These are phyloP conservation scores for Sideroxylon spinosum DNA, from an alignment of 179 eudicot genomes.

Conservation along the genomic window DNA sequence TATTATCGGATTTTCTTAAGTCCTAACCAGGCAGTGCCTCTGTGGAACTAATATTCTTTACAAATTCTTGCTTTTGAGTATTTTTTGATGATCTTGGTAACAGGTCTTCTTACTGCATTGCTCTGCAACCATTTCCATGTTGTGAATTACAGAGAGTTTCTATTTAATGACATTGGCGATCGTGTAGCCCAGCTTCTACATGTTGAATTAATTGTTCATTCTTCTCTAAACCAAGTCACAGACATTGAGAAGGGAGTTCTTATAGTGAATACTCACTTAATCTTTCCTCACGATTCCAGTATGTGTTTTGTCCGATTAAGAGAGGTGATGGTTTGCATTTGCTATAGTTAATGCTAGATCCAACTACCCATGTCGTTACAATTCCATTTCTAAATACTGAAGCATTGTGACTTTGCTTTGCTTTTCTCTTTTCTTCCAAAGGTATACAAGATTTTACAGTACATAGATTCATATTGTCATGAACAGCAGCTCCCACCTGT, in stretches of 20 bases:
- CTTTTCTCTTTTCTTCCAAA: slow-evolving; percentile 17
- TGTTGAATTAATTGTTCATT: slow-evolving; percentile 38
- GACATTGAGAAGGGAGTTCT: slow-evolving; percentile 41
- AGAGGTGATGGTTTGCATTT: slow-evolving; percentile 34
- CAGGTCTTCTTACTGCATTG: slow-evolving; percentile 58
- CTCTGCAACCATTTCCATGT: slow-evolving; percentile 48
- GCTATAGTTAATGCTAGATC: not conserved
- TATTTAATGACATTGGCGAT: slow-evolving; percentile 52
- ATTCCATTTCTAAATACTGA: not conserved
- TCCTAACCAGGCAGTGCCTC: too few species aligned
- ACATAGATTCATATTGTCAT: slow-evolving; percentile 50
- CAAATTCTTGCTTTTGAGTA: not conserved
- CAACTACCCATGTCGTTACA: not conserved
- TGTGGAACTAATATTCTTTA: not conserved
- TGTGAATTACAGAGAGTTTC: slow-evolving; percentile 42
- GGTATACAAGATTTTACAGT: slow-evolving; percentile 65
- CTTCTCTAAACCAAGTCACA: slow-evolving; percentile 31
- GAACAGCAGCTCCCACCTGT: slow-evolving; percentile 46
- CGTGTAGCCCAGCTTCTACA: slow-evolving; percentile 67
- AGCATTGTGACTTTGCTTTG: not conserved
- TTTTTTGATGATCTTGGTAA: slow-evolving; percentile 6
- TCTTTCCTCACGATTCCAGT: slow-evolving; percentile 66
- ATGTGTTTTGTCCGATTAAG: slow-evolving; percentile 53
- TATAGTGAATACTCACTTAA: slow-evolving; percentile 59
- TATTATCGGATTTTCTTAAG: not conserved